These are phyloP conservation scores for Neocucurbitaria cava DNA, from an alignment of 2,329 filamentous ascomycete genomes.

Conservation along the genomic window DNA sequence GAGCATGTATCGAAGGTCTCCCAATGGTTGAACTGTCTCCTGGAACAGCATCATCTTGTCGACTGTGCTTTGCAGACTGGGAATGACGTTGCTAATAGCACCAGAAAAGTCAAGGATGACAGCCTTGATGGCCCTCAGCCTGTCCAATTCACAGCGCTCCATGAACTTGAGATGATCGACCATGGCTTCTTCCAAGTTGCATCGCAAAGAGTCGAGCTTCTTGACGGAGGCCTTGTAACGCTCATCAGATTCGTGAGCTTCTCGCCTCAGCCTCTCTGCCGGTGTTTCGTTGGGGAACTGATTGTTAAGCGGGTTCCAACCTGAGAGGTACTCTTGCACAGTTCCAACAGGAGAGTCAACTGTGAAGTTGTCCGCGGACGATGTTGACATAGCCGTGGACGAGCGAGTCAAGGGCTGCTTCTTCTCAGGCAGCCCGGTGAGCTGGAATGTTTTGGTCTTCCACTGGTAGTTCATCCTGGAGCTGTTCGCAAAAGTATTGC, in stretches of 20 bases:
- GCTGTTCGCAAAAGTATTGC: constrained; percentile 95
- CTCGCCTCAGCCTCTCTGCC: constrained; percentile 81
- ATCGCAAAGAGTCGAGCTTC: constrained; percentile 88
- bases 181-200: constrained; percentile 94
- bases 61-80: constrained; percentile 90
- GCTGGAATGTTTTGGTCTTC: constrained; percentile 88
- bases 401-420: constrained; percentile 75
- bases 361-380: constrained; percentile 56
- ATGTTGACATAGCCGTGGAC: constrained; percentile 67
- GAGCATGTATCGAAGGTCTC: constrained; percentile 89
- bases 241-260: constrained; percentile 89
- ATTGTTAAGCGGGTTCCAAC: constrained; percentile 93
- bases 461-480: constrained; percentile 98
- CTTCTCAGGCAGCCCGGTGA: constrained; percentile 88
- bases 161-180: constrained; percentile 92
- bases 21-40: constrained; percentile 93
- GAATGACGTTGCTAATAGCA: constrained; percentile 96
- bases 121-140: constrained; percentile 96
- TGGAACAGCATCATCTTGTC: constrained; percentile 99
- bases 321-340: constrained; percentile 86
- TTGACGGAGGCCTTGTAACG: constrained; percentile 87
- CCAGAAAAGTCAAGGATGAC: constrained; percentile 98
- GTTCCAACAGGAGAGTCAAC: constrained; percentile 83
- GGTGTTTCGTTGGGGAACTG: constrained; percentile 93
- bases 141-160: constrained; percentile 94